These are phyloP conservation scores for Termitomyces sp. DNA, from an alignment of 768 basidiomycete species.

Conservation along the genomic window DNA sequence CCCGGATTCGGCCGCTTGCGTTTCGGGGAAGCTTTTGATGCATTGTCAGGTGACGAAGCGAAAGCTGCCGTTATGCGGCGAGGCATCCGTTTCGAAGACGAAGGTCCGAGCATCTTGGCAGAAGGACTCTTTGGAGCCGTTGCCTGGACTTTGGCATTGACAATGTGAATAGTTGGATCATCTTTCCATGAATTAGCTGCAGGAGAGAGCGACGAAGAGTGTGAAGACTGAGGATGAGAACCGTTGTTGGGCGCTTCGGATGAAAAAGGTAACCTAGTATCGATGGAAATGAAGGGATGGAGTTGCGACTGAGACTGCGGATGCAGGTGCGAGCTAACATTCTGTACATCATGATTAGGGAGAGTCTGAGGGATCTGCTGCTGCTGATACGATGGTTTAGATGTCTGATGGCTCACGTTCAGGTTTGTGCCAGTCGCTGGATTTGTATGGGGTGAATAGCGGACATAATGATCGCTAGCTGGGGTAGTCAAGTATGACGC, in stretches of 20 bases:
- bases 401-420: slow-evolving; percentile 15
- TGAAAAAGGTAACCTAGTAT: neutral
- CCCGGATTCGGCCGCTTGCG: slow-evolving; percentile 20
- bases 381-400: slow-evolving; percentile 24
- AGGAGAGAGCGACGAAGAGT: slow-evolving; percentile 17
- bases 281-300: slow-evolving; percentile 2
- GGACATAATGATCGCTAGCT: slow-evolving; percentile 10
- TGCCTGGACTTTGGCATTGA: no score
- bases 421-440: slow-evolving; percentile 9
- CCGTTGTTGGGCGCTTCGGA: slow-evolving; percentile 4
- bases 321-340: neutral
- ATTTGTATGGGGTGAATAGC: slow-evolving; percentile 12
- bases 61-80: neutral
- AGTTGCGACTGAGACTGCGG: slow-evolving; percentile 12
- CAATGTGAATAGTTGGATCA: slow-evolving; percentile 3
- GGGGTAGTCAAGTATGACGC: slow-evolving; percentile 10
- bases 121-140: no score
- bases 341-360: neutral
- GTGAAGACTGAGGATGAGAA: slow-evolving; percentile 10
- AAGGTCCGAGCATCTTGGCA: neutral
- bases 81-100: slow-evolving; percentile 3
- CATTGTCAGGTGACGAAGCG: slow-evolving; percentile 1
- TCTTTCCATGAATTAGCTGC: slow-evolving; percentile 15
- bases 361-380: slow-evolving; percentile 8
- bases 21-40: slow-evolving; percentile 13